phyloP scores from a whole-genome alignment of 192 early-diverging fungal species.

The Pecoramyces ruminantium region DNA sequence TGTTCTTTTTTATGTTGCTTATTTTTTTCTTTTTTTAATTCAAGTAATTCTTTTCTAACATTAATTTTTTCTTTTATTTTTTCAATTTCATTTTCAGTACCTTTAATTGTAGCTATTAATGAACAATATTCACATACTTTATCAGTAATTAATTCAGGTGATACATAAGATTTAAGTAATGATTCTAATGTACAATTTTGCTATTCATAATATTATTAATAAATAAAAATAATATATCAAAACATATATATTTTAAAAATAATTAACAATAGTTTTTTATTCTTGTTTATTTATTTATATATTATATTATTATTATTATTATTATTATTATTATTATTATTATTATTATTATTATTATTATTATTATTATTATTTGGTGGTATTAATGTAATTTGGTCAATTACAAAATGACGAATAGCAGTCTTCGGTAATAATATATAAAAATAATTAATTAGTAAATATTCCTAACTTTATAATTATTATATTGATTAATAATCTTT shows the following conservation, averaged over 20 bases:
- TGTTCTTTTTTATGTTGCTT: not conserved
- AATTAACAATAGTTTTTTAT: too few species aligned
- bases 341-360: not conserved
- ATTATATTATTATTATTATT: too few species aligned
- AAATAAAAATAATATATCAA: not conserved
- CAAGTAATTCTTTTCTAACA: not conserved
- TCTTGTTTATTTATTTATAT: too few species aligned
- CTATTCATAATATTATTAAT: too few species aligned
- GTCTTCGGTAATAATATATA: conserved; percentile 13
- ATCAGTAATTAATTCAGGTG: conserved; percentile 44
- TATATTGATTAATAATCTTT: too few species aligned
- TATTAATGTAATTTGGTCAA: conserved; percentile 50
- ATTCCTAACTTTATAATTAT: too few species aligned
- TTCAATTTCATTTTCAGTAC: conserved; percentile 12
- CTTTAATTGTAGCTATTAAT: conserved; percentile 22
- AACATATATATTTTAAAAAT: too few species aligned
- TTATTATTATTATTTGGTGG: conserved; percentile 24
- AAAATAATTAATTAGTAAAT: too few species aligned
- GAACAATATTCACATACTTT: conserved; percentile 50
- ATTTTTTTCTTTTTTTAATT: not conserved
- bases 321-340: too few species aligned
- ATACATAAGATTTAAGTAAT: conserved; percentile 42
- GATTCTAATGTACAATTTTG: conserved; percentile 33
- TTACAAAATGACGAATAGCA: conserved; percentile 53
- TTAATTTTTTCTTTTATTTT: conserved; percentile 10